phyloP scores from a whole-genome alignment of 2,329 filamentous ascomycete genomes.

The Pseudogymnoascus destructans region DNA sequence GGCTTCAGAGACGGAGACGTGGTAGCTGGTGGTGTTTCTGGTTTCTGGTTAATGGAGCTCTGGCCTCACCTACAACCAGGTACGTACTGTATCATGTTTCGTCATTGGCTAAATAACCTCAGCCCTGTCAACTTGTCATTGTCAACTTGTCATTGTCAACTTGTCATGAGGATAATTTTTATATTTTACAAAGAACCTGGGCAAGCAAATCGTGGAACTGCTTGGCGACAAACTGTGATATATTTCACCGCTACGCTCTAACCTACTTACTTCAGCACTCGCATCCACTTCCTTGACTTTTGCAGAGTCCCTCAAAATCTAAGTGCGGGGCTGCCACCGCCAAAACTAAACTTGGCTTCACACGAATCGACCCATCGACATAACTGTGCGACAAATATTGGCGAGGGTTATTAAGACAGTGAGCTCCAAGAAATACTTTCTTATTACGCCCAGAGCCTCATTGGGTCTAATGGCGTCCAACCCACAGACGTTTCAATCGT shows the following conservation, averaged over 20 bases:
- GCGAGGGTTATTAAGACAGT: slow-evolving; percentile 1
- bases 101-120: slow-evolving; percentile 7
- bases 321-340: slow-evolving; percentile 3
- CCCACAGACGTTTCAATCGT: slow-evolving; percentile 6
- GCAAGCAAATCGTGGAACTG: not conserved
- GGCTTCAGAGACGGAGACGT: not conserved
- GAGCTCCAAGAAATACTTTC: slow-evolving; percentile 6
- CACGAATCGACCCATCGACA: not conserved
- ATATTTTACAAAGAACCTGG: slow-evolving; percentile 7
- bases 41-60: slow-evolving; percentile 7
- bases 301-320: not conserved
- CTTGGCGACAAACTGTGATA: not conserved
- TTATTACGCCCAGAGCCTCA: slow-evolving; percentile 1
- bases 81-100: not conserved
- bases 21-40: slow-evolving; percentile 1
- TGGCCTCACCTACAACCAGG: slow-evolving; percentile 2
- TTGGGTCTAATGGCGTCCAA: slow-evolving; percentile 10
- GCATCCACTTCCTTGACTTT: not conserved
- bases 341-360: not conserved
- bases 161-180: not conserved
- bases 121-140: slow-evolving; percentile 6
- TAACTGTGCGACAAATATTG: not conserved
- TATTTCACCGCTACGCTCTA: not conserved
- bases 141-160: too few relatives aligned
- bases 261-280: not conserved